Percentiles rank a stretch among this genome's conserved stretches.
Evolutionary conservation across 257 asterid genomes (phyloP).

Genomic region (Solanum sitiens): DNA sequence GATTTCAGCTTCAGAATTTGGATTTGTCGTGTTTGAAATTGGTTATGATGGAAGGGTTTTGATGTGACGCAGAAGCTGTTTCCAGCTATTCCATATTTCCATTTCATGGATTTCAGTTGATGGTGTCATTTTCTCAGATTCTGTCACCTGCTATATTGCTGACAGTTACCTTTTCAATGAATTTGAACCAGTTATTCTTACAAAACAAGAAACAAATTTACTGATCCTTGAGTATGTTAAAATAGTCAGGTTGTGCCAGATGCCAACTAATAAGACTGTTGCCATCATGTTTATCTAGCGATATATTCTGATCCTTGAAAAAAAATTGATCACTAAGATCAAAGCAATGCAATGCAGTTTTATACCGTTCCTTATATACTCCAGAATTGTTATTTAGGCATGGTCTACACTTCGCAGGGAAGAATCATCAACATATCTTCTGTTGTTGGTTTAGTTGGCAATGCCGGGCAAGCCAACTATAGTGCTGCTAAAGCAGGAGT

Average conservation of each 20-base stretch:
- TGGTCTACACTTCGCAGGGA: slow-evolving; percentile 32
- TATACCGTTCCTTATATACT: background rate
- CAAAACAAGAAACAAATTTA: background rate
- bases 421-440: slow-evolving; percentile 90
- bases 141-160: background rate
- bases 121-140: background rate
- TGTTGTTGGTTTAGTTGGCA: slow-evolving; percentile 93
- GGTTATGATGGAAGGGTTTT: background rate
- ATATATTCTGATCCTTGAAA: background rate
- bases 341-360: background rate
- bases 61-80: background rate
- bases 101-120: background rate
- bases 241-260: background rate
- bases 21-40: background rate
- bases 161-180: background rate
- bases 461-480: slow-evolving; percentile 92
- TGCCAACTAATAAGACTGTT: background rate
- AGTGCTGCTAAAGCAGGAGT: slow-evolving; percentile 99
- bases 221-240: background rate
- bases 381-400: background rate
- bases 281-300: background rate
- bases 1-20: background rate
- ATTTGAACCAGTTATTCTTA: background rate
- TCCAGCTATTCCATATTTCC: background rate
- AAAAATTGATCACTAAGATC: background rate